Conservation (phyloP, 768 basidiomycete species). For the Rhizopogon roseolus region DNA sequence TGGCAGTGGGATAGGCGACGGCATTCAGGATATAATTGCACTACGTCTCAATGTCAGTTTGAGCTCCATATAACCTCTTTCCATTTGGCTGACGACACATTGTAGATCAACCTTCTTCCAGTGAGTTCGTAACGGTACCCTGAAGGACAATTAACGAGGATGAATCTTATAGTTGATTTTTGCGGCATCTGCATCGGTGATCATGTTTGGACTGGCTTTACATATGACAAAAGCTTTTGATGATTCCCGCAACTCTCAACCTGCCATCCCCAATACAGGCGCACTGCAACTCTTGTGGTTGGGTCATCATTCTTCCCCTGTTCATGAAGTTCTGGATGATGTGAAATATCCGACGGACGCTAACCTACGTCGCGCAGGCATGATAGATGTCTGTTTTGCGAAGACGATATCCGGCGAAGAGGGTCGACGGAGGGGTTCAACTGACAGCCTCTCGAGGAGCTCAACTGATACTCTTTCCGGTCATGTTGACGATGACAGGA, state of each 20-base stretch:
- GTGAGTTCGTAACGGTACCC: neutral
- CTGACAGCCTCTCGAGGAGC: neutral
- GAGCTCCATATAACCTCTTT: neutral
- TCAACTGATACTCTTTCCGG: neutral
- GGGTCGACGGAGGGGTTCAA: neutral
- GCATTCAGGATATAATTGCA: neutral
- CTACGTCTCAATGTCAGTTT: neutral
- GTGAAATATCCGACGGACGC: neutral
- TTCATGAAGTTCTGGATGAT: neutral
- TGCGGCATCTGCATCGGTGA: neutral
- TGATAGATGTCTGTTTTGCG: neutral
- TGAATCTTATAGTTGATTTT: neutral
- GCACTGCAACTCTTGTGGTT: constrained; percentile 1
- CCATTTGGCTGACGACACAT: neutral
- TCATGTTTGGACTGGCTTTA: neutral
- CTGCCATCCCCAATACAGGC: neutral
- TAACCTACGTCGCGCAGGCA: neutral
- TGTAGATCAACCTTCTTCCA: neutral
- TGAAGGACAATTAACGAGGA: neutral
- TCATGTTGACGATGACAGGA: neutral
- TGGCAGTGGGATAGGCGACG: neutral
- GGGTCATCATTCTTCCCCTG: neutral
- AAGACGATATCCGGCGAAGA: neutral
- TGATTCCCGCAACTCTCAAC: neutral
- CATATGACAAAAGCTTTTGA: neutral